These are phyloP conservation scores for Epichloe gansuensis DNA, from an alignment of 2,329 filamentous ascomycete species.

Conservation along the genomic window DNA sequence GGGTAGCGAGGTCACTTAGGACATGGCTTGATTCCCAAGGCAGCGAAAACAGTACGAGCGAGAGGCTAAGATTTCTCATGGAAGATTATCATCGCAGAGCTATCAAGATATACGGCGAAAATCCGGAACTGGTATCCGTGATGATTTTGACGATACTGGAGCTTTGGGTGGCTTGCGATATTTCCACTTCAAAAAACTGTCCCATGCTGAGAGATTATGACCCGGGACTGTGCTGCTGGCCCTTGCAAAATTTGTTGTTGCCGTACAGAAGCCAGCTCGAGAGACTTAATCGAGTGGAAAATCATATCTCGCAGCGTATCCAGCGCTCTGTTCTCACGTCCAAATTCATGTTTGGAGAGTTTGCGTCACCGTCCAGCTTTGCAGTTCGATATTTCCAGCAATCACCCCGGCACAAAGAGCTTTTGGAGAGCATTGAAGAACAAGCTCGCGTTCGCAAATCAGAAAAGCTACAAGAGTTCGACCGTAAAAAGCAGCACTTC, in stretches of 20 bases:
- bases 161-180: slow-evolving; percentile 46
- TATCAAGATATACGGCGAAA: slow-evolving; percentile 20
- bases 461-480: slow-evolving; percentile 9
- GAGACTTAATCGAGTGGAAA: slow-evolving; percentile 32
- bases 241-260: slow-evolving; percentile 34
- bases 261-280: slow-evolving; percentile 30
- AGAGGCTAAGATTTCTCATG: slow-evolving; percentile 19
- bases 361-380: slow-evolving; percentile 9
- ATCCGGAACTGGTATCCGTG: slow-evolving; percentile 34
- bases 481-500: slow-evolving; percentile 3
- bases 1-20: slow-evolving; percentile 29
- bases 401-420: slow-evolving; percentile 19
- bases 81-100: slow-evolving; percentile 20
- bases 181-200: slow-evolving; percentile 23
- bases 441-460: slow-evolving; percentile 16
- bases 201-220: slow-evolving; percentile 33
- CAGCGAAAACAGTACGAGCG: slow-evolving; percentile 14
- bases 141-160: slow-evolving; percentile 45
- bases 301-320: slow-evolving; percentile 19
- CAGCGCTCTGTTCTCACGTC: no score
- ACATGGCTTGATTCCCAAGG: slow-evolving; percentile 24
- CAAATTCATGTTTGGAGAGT: slow-evolving; percentile 9
- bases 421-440: slow-evolving; percentile 24
- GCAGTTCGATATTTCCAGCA: slow-evolving; percentile 9
- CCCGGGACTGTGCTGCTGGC: slow-evolving; percentile 25